Base-by-base conservation (phyloP, 1,284 basidiomycete genomes). In the Tylopilus orsonianus region DNA sequence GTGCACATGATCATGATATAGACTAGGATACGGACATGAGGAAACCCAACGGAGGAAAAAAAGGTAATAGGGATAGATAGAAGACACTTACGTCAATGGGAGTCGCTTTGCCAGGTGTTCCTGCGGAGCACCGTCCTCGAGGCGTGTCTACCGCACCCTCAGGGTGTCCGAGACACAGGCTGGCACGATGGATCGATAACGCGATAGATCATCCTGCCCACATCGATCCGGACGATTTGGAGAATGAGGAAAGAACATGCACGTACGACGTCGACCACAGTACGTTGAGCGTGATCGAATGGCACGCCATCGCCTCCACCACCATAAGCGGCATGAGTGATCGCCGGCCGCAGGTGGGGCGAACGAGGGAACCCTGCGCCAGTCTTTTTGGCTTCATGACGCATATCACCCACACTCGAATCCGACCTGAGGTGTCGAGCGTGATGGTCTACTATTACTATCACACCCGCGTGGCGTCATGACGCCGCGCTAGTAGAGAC, bases 81-180 rank as follows among this genome's bases (percentile, higher is more conserved):
- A 54, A 55, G 52, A 18, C 26, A 6, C 12, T 55, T 55, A 55
- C 53, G 53, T 58, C 41, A 56, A 41, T 53, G 34, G 24, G 5
- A n/a, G 14, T 36, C 35, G 35, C 23, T 12, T 9, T 22, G 36
- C 23, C 32, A 16, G 30, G 19, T 18, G 23, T 24, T 27, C 18
- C 42, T 26, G 16, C 27, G 27, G 53, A 38, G 39, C 54, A 40
- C 52, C 51, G 14, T 55, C 53, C 56, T 56, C 56, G 56, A 58
- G 53, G 53, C 53, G 39, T 29, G 30, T 29, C 35, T 33, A 46
- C 44, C 52, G 55, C 32, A 26, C 30, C 8, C 2, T 55, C 26
- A 46, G 50, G 53, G 51, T 30, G 35, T 27, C 32, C 53, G 32
- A 35, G 30, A 51, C 20, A 5, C 26, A 32, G n/a, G n/a, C n/a